Base-by-base conservation (phyloP, 139 green algal genomes). In the Eudorina sp. region DNA sequence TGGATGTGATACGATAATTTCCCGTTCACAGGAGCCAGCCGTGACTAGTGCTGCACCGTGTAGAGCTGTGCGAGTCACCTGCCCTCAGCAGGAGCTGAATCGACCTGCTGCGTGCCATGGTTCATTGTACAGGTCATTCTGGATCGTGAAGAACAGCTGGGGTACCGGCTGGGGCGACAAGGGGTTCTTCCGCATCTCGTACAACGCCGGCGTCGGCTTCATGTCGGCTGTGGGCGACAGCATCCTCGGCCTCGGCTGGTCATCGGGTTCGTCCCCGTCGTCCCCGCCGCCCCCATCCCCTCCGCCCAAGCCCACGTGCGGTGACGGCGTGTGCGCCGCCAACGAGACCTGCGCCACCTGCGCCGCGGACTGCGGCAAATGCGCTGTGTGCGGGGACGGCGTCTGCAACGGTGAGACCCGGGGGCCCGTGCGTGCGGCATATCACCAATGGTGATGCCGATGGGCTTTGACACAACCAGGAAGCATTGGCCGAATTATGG, bases 141-240 rank as follows among this genome's bases (percentile, higher is more conserved):
- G 97, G 97, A 95, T 97, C 31, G 91, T 99, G 11, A 98, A 99
- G 91, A 99, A 99, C 94, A 96, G 91, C 2, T 99, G 97, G 97
- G 97, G 97, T 41, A 55, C 87, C 40, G 31, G 68, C 69, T 99
- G 97, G 97, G 97, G 97, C 69, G 96, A 98, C 75, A 75, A 91
- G 2, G 97, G 97, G 51, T 98, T 96, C 94, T 96, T 98, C 53
- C 55, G 51, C 16, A 83, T 92, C 31, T 73, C 78, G 4, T 85
- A 85, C 55, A 45, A 0, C 21, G 55, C 53, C 38, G 18, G 18
- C 40, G 53, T 73, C 4, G 78, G 78, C 36, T 31, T 85, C 40
- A 85, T 85, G 78, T 43, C 53, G 14, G 55, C 7, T 18, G 14
- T 3, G 25, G 36, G 27, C 25, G 55, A 73, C 78, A 74, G 27